Percentiles rank a stretch among this genome's conserved stretches.
Conservation (phyloP, 768 basidiomycete species). For the Psilocybe subaeruginosa region DNA sequence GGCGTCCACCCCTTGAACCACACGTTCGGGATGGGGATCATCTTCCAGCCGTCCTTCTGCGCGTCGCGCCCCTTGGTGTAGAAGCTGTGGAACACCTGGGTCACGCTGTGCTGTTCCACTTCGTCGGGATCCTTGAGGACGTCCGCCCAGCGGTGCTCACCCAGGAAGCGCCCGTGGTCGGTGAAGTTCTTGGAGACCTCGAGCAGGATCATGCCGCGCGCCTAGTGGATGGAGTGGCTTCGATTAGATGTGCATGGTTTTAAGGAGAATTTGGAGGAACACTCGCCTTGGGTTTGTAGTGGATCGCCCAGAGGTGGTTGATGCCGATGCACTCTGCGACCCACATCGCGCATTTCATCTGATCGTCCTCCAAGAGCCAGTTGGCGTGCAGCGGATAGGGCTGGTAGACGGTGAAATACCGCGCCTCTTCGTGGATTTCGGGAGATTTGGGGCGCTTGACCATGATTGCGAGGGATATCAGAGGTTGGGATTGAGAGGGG, state of each 20-base stretch:
- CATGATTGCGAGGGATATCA: conserved; percentile 25
- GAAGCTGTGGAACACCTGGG: conserved; percentile 45
- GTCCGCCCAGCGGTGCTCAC: conserved; percentile 53
- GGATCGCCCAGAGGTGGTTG: conserved; percentile 42
- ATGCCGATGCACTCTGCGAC: conserved; percentile 45
- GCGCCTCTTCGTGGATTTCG: conserved; percentile 44
- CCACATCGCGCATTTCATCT: conserved; percentile 47
- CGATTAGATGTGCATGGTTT: background rate
- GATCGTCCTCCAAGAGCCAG: conserved; percentile 43
- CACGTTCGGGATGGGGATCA: conserved; percentile 38
- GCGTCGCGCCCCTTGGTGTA: conserved; percentile 45
- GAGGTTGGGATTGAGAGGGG: too few species aligned
- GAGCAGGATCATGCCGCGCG: conserved; percentile 50
- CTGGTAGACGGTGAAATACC: conserved; percentile 48
- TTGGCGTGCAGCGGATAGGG: conserved; percentile 55
- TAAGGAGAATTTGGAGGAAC: too few species aligned
- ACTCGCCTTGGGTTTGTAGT: conserved; percentile 50
- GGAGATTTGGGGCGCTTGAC: conserved; percentile 44
- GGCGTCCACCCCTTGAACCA: conserved; percentile 47
- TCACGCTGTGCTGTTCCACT: conserved; percentile 39
- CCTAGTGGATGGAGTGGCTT: conserved; percentile 24
- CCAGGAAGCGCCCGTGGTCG: conserved; percentile 41
- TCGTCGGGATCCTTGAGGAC: conserved; percentile 42
- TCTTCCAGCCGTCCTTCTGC: conserved; percentile 60
- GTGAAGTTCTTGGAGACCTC: conserved; percentile 44